phyloP scores from a whole-genome alignment of 208 protist genomes.

The Acanthamoeba culbertsoni region DNA sequence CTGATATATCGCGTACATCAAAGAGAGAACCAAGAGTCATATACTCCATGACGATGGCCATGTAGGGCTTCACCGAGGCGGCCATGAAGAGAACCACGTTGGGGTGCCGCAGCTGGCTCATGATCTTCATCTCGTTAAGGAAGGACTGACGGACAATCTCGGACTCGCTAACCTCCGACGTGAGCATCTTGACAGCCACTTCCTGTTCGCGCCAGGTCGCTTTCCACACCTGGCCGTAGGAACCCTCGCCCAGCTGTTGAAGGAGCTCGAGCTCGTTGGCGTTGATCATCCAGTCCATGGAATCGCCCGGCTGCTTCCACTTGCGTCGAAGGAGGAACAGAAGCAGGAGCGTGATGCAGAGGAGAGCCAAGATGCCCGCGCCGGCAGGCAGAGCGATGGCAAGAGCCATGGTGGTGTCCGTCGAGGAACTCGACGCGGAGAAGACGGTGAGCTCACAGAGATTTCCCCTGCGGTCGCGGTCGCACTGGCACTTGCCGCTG shows the following conservation, averaged over 20 bases:
- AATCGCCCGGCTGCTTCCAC: neutral
- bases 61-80: conserved; percentile 30
- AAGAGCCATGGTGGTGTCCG: neutral
- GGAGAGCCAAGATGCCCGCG: neutral
- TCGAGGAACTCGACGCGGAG: neutral
- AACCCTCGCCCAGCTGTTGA: neutral
- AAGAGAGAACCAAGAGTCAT: conserved; percentile 32
- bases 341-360: neutral
- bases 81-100: conserved; percentile 75
- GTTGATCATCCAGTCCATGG: neutral
- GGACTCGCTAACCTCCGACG: neutral
- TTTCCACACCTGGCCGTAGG: conserved; percentile 31
- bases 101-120: conserved; percentile 69
- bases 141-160: neutral
- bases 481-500: neutral
- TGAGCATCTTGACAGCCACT: conserved; percentile 64
- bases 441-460: neutral
- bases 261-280: neutral
- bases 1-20: neutral
- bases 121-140: conserved; percentile 71
- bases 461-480: neutral
- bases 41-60: conserved; percentile 55
- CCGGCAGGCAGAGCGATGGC: neutral
- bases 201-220: neutral
- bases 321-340: neutral